Percentiles rank a stretch among this genome's conserved stretches.
Evolutionary conservation across 306 rosid genomes (phyloP).

Genomic region (Vigna nakashimae): DNA sequence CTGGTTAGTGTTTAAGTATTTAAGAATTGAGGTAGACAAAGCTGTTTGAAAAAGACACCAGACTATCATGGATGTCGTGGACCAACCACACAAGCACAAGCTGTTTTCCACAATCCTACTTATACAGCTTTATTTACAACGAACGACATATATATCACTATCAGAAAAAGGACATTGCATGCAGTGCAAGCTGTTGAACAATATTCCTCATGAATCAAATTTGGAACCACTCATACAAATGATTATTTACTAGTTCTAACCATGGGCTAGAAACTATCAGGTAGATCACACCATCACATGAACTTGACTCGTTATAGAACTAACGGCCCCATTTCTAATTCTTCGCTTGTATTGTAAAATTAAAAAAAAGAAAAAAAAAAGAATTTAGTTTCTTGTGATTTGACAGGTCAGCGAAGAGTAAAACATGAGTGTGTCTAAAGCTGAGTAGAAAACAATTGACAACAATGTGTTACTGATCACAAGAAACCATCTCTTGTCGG

Average conservation of each 20-base stretch:
- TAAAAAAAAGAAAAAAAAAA: background rate
- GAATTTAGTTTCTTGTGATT: background rate
- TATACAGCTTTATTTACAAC: conserved; percentile 18
- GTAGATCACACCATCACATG: background rate
- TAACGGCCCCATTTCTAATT: background rate
- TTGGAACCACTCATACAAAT: conserved; percentile 16
- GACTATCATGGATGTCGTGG: conserved; percentile 29
- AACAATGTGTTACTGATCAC: background rate
- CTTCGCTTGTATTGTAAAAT: background rate
- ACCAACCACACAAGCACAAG: conserved; percentile 24
- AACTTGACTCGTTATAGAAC: background rate
- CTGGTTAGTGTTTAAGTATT: conserved; percentile 9
- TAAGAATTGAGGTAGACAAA: conserved; percentile 29
- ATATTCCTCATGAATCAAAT: background rate
- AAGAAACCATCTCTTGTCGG: background rate
- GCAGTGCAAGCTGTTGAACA: conserved; percentile 15
- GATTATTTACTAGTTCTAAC: conserved; percentile 10
- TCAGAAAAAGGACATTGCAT: background rate
- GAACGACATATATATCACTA: conserved; percentile 18
- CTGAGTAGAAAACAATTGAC: background rate
- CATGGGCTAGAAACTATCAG: background rate
- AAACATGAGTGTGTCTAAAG: conserved; percentile 27
- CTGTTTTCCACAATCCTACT: conserved; percentile 23
- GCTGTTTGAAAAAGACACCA: conserved; percentile 25
- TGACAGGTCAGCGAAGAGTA: conserved; percentile 19